Percentiles rank a stretch among this genome's conserved stretches.
These are phyloP conservation scores for Leccinum sublutescens DNA, from an alignment of 768 basidiomycete species.

Conservation along the genomic window DNA sequence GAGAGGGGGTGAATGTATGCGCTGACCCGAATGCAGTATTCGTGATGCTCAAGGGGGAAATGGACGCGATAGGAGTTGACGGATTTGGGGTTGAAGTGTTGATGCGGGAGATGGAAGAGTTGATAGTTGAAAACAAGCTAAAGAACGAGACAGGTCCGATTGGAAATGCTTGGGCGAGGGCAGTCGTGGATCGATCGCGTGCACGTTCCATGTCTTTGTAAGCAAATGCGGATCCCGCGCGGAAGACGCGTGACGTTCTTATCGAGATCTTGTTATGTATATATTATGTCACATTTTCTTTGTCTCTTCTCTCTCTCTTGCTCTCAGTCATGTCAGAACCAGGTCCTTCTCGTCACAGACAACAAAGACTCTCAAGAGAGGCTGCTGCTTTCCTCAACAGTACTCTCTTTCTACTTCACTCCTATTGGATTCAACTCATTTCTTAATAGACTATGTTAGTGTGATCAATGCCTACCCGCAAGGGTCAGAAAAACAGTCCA, in stretches of 20 bases:
- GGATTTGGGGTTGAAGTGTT: constrained; percentile 42
- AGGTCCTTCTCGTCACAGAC: constrained; percentile 1
- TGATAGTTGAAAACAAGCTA: constrained; percentile 63
- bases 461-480: constrained; percentile 15
- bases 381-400: constrained; percentile 7
- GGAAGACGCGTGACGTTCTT: constrained; percentile 1
- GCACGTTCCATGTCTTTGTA: constrained; percentile 31
- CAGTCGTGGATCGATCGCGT: constrained; percentile 27
- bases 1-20: too few relatives aligned
- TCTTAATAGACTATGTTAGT: constrained; percentile 20
- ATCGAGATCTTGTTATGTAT: constrained; percentile 1
- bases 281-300: not conserved
- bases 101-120: constrained; percentile 58
- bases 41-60: constrained; percentile 50
- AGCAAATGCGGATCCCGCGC: constrained; percentile 16
- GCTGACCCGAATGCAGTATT: constrained; percentile 39
- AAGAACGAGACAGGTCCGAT: constrained; percentile 57
- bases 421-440: not conserved
- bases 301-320: not conserved
- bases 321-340: not conserved
- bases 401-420: not conserved
- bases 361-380: constrained; percentile 4
- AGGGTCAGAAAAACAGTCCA: constrained; percentile 8
- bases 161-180: constrained; percentile 47
- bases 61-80: constrained; percentile 39